These are phyloP conservation scores for Malus sieversii DNA, from an alignment of 306 rosid species.

Conservation along the genomic window DNA sequence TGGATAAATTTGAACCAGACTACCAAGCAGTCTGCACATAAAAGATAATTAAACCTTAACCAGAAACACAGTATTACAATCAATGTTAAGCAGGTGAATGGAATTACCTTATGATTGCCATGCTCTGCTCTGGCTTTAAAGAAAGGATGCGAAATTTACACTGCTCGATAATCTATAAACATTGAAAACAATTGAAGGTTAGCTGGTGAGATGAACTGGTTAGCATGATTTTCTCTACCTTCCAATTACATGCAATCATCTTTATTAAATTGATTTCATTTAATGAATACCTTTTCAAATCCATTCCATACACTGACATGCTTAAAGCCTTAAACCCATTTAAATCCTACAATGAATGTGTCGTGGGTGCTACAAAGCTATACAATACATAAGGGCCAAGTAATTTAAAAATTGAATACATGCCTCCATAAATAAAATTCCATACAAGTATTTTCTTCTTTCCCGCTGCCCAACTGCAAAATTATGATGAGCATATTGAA, in stretches of 20 bases:
- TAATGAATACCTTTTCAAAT: not conserved
- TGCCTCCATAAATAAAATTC: not conserved
- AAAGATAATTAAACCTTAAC: not conserved
- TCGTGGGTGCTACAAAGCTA: not conserved
- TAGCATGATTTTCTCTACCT: not conserved
- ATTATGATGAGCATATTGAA: not conserved
- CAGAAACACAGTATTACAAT: not conserved
- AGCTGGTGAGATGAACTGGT: not conserved
- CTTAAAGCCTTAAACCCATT: not conserved
- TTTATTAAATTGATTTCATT: not conserved
- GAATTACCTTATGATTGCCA: slow-evolving; percentile 27
- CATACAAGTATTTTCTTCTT: not conserved
- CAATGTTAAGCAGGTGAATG: not conserved
- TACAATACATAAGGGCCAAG: not conserved
- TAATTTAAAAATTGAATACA: not conserved
- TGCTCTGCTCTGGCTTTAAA: slow-evolving; percentile 30
- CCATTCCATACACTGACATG: not conserved
- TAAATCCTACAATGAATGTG: not conserved
- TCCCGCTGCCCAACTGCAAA: not conserved
- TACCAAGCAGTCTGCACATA: slow-evolving; percentile 27
- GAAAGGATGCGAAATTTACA: slow-evolving; percentile 38
- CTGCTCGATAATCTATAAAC: slow-evolving; percentile 30
- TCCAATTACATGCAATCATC: not conserved
- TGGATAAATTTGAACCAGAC: slow-evolving; percentile 20
- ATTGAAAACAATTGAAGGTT: not conserved